phyloP scores from a whole-genome alignment of 2,329 filamentous ascomycete species.

The Thielaviopsis ethacetica region DNA sequence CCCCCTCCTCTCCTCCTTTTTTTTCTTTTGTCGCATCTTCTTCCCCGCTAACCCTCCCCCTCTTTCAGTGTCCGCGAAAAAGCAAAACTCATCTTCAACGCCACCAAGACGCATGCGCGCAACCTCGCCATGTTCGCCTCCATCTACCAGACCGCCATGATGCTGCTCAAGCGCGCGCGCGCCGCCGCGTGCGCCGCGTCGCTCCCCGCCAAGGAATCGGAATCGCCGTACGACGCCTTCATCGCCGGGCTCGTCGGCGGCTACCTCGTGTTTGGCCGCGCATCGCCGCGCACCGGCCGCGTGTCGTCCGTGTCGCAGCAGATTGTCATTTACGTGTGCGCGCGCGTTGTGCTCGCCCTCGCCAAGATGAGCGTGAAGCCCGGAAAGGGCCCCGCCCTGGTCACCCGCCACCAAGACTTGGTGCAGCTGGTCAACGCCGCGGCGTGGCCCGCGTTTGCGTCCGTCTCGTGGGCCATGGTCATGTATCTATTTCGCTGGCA shows the following conservation, averaged over 20 bases:
- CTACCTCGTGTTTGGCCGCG: slow-evolving; percentile 74
- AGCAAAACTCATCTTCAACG: slow-evolving; percentile 57
- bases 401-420: not conserved
- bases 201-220: slow-evolving; percentile 48
- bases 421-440: slow-evolving; percentile 35
- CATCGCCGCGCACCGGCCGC: slow-evolving; percentile 44
- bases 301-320: slow-evolving; percentile 80
- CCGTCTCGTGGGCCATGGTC: slow-evolving; percentile 76
- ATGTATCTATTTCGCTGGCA: slow-evolving; percentile 94
- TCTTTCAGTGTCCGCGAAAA: slow-evolving; percentile 52
- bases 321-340: slow-evolving; percentile 97
- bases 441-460: slow-evolving; percentile 87
- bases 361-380: slow-evolving; percentile 69
- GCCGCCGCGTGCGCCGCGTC: too few relatives aligned
- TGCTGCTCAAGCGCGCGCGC: slow-evolving; percentile 51
- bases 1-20: not conserved
- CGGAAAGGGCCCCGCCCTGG: slow-evolving; percentile 22
- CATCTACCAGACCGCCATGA: slow-evolving; percentile 73
- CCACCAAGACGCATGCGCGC: slow-evolving; percentile 75
- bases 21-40: not conserved
- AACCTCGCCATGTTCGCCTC: slow-evolving; percentile 86
- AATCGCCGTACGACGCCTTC: slow-evolving; percentile 66
- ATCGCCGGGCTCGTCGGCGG: slow-evolving; percentile 76
- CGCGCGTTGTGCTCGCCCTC: slow-evolving; percentile 69
- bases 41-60: not conserved